These are phyloP conservation scores for Sporormia fimetaria DNA, from an alignment of 495 filamentous ascomycete species.

Conservation along the genomic window DNA sequence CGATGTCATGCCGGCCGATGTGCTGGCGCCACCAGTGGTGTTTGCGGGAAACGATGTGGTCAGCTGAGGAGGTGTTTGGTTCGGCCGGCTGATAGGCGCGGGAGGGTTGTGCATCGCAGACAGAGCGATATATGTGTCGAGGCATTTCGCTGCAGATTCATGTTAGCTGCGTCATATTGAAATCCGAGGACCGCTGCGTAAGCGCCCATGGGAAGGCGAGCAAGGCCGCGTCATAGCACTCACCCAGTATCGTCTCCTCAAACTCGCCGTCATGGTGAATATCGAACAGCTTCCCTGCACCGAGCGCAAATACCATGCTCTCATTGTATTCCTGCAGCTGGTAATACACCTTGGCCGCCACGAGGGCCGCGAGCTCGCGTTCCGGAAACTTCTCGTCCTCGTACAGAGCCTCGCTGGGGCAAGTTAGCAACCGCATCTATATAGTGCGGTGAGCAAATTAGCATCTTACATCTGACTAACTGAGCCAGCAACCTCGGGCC, in stretches of 20 bases:
- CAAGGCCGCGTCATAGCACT: slow-evolving; percentile 14
- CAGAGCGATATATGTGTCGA: slow-evolving; percentile 92
- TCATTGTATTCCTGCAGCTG: slow-evolving; percentile 98
- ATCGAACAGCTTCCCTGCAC: slow-evolving; percentile 89
- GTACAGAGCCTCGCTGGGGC: slow-evolving; percentile 82
- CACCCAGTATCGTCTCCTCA: slow-evolving; percentile 93
- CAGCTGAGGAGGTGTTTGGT: slow-evolving; percentile 51
- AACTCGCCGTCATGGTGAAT: slow-evolving; percentile 87
- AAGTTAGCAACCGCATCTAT: slow-evolving; percentile 9
- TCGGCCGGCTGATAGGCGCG: slow-evolving; percentile 38
- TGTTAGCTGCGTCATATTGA: too few species aligned
- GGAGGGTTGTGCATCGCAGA: slow-evolving; percentile 56
- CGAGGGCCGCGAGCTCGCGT: slow-evolving; percentile 84
- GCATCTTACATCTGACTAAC: slow-evolving; percentile 78
- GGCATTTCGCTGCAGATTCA: slow-evolving; percentile 75
- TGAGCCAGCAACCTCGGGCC: slow-evolving; percentile 89
- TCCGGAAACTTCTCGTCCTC: slow-evolving; percentile 93
- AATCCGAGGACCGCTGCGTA: not conserved
- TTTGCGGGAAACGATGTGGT: slow-evolving; percentile 58
- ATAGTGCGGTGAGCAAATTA: not conserved
- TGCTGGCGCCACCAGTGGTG: slow-evolving; percentile 51
- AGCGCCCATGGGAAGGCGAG: not conserved
- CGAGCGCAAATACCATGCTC: slow-evolving; percentile 96
- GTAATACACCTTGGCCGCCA: slow-evolving; percentile 96
- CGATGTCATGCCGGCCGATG: slow-evolving; percentile 62